Percentiles rank a stretch among this genome's conserved stretches.
phyloP scores from a whole-genome alignment of 2,329 filamentous ascomycete genomes.

The Hymenoscyphus fructigenus region DNA sequence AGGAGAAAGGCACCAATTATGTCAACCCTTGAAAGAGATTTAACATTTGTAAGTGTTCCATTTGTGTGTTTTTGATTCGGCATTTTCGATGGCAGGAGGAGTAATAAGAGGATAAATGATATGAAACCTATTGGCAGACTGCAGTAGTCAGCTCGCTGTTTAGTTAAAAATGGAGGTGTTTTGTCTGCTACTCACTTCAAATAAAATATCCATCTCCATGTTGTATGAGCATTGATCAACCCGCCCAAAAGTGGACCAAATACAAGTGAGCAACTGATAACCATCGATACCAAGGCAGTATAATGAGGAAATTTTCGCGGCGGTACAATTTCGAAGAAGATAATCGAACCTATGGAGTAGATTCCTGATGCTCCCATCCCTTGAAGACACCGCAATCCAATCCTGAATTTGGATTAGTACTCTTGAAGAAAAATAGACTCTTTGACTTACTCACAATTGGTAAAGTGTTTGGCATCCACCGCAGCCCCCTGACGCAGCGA shows the following conservation, averaged over 20 bases:
- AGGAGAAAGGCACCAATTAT: too few species aligned
- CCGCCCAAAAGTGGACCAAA: slow-evolving; percentile 6
- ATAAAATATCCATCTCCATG: slow-evolving; percentile 8
- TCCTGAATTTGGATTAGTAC: neutral
- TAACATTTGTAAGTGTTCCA: neutral
- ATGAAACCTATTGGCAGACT: neutral
- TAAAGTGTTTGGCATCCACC: neutral
- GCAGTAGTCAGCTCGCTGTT: neutral
- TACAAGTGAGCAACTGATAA: neutral
- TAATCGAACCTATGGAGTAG: neutral
- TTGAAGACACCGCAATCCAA: slow-evolving; percentile 2
- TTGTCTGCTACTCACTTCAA: slow-evolving; percentile 1
- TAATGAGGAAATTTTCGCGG: neutral
- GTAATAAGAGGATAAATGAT: neutral
- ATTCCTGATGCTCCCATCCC: slow-evolving; percentile 9
- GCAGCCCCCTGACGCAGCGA: slow-evolving; percentile 2
- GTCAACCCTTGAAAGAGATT: too few species aligned
- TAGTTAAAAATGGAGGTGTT: neutral
- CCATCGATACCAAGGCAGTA: neutral
- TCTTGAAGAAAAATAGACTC: neutral
- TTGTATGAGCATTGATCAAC: neutral
- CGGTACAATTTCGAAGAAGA: neutral
- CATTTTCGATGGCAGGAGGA: too few species aligned
- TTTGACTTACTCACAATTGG: slow-evolving; percentile 5
- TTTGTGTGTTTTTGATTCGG: neutral